Evolutionary conservation across 169 alveolate species (phyloP).

Genomic region (Plasmodium sp.): DNA sequence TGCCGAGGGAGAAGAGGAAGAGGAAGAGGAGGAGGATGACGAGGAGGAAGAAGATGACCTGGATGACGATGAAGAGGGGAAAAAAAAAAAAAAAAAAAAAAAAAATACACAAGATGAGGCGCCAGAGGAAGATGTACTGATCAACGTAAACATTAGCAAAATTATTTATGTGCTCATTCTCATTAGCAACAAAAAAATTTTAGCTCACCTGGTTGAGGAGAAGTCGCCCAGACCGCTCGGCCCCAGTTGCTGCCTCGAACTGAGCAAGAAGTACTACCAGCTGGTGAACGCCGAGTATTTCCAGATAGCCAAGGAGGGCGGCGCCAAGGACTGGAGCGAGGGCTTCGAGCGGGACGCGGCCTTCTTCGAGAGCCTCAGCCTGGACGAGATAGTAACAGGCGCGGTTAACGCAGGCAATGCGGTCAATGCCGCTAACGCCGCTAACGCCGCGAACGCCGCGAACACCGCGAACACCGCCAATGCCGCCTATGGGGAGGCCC

Average conservation of each 20-base stretch:
- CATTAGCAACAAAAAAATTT: slow-evolving; percentile 29
- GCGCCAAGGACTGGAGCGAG: slow-evolving; percentile 13
- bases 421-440: too few species aligned
- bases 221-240: neutral
- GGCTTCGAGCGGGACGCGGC: slow-evolving; percentile 12
- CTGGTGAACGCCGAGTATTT: slow-evolving; percentile 5
- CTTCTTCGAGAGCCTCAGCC: slow-evolving; percentile 5
- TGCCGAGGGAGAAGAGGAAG: neutral
- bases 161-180: slow-evolving; percentile 33
- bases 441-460: neutral
- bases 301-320: slow-evolving; percentile 19
- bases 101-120: neutral
- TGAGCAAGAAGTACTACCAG: slow-evolving; percentile 49
- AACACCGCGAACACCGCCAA: neutral
- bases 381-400: slow-evolving; percentile 7
- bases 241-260: slow-evolving; percentile 24
- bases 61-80: slow-evolving; percentile 1
- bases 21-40: neutral
- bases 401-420: neutral
- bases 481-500: neutral
- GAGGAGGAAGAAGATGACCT: slow-evolving; percentile 24
- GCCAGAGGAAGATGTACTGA: slow-evolving; percentile 21
- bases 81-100: neutral
- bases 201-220: slow-evolving; percentile 13
- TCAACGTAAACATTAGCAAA: slow-evolving; percentile 41